Evolutionary conservation across 129 eudicot species (phyloP).

Genomic region (Flaveria bidentis): DNA sequence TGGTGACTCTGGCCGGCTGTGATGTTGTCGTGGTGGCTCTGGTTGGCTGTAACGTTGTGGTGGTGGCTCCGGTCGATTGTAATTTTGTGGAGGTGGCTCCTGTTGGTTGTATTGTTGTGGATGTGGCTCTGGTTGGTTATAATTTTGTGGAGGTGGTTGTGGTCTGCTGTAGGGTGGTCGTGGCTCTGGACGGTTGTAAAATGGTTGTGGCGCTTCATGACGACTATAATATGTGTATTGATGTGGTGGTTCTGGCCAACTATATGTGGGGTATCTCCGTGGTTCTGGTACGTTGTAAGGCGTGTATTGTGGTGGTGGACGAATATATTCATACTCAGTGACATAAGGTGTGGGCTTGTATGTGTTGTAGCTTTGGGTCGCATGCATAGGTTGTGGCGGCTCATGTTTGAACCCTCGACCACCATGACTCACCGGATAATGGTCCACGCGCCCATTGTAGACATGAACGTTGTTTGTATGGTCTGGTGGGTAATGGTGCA

Average conservation of each 20-base stretch:
- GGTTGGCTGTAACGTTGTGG: background rate
- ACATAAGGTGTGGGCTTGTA: conserved; percentile 63
- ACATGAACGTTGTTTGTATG: conserved; percentile 31
- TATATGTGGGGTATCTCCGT: conserved; percentile 1
- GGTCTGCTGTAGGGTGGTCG: background rate
- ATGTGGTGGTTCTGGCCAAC: conserved; percentile 20
- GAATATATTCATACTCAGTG: conserved; percentile 62
- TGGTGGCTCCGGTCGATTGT: conserved; percentile 11
- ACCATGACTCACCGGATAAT: conserved; percentile 19
- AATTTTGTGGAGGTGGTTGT: conserved; percentile 6
- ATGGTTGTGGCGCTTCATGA: background rate
- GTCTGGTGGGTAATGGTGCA: conserved; percentile 68
- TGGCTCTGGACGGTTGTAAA: conserved; percentile 11
- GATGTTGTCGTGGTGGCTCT: conserved; percentile 7
- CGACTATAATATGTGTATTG: conserved; percentile 36
- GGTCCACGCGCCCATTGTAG: conserved; percentile 34
- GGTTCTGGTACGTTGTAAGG: conserved; percentile 31
- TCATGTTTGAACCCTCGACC: conserved; percentile 42
- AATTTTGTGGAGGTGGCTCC: conserved; percentile 17
- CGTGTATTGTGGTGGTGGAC: conserved; percentile 41
- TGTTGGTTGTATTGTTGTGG: background rate
- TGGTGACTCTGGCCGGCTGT: conserved; percentile 14
- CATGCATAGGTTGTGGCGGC: conserved; percentile 43
- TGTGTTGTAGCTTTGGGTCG: conserved; percentile 60
- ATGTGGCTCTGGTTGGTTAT: conserved; percentile 6